Evolutionary conservation across 1,139 yeast genomes (phyloP).

Genomic region (Kurtzmaniella natalensis): DNA sequence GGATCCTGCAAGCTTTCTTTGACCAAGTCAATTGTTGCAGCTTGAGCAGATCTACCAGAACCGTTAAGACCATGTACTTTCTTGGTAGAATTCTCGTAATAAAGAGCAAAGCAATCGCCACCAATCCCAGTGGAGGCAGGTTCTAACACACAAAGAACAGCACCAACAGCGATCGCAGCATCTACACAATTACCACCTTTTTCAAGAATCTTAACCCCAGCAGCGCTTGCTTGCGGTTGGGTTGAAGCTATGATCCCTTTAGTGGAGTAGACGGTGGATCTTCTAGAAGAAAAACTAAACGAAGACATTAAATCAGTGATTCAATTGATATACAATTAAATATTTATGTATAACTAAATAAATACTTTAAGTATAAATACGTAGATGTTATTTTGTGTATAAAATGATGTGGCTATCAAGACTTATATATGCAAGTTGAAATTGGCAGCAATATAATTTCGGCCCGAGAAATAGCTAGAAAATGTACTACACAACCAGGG

Average conservation of each 20-base stretch:
- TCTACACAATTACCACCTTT: constrained; percentile 79
- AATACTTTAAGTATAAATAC: too few species aligned
- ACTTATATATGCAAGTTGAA: too few species aligned
- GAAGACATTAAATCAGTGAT: constrained; percentile 9
- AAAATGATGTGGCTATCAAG: too few species aligned
- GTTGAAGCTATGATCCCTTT: constrained; percentile 74
- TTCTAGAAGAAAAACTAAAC: constrained; percentile 48
- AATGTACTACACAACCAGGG: too few species aligned
- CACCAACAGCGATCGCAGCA: constrained; percentile 78
- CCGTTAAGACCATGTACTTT: constrained; percentile 70
- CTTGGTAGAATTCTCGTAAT: constrained; percentile 46
- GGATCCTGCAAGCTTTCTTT: constrained; percentile 37
- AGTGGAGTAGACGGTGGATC: constrained; percentile 74
- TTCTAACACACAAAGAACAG: constrained; percentile 68
- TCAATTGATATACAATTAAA: too few species aligned
- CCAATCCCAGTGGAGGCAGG: constrained; percentile 82
- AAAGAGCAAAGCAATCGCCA: constrained; percentile 74
- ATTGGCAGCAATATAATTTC: too few species aligned
- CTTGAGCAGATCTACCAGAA: constrained; percentile 65
- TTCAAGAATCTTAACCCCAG: constrained; percentile 62
- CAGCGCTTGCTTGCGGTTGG: constrained; percentile 75
- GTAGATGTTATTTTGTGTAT: too few species aligned
- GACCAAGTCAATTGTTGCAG: constrained; percentile 47
- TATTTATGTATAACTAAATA: too few species aligned
- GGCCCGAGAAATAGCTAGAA: too few species aligned